Evolutionary conservation across 345 rosid species (phyloP).

Genomic region (Eucalyptus tenuipes): DNA sequence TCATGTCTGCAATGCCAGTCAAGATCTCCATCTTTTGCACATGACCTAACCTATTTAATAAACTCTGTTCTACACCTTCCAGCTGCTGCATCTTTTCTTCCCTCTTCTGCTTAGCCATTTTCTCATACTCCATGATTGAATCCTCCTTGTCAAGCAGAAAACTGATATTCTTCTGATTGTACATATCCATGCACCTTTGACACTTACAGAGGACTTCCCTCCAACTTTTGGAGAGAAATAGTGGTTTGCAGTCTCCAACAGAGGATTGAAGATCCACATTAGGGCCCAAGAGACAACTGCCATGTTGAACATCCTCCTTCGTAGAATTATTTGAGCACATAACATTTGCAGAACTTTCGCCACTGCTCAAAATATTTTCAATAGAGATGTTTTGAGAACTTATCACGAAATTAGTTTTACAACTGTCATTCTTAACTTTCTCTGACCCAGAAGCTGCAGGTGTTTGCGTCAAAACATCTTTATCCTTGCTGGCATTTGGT

Average conservation of each 20-base stretch:
- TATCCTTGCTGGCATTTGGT: conserved; percentile 28
- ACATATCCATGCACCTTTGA: conserved; percentile 53
- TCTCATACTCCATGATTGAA: conserved; percentile 83
- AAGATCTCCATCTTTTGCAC: conserved; percentile 85
- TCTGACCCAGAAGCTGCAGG: conserved; percentile 16
- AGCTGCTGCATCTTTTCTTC: conserved; percentile 81
- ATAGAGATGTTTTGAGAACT: conserved; percentile 1
- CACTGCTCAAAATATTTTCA: conserved; percentile 7
- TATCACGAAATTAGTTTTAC: not conserved
- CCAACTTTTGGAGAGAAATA: conserved; percentile 84
- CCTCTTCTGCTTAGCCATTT: conserved; percentile 75
- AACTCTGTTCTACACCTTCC: conserved; percentile 54
- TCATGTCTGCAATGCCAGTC: conserved; percentile 78
- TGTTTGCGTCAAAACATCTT: conserved; percentile 27
- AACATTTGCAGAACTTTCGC: conserved; percentile 38
- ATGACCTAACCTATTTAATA: conserved; percentile 71
- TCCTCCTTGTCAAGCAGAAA: conserved; percentile 75
- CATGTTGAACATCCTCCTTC: not conserved
- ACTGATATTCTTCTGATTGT: conserved; percentile 40
- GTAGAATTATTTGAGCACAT: not conserved
- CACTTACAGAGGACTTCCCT: conserved; percentile 80
- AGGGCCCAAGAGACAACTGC: conserved; percentile 31
- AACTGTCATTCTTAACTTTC: conserved; percentile 23
- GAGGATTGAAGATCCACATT: conserved; percentile 1
- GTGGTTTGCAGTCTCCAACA: conserved; percentile 33